phyloP scores from a whole-genome alignment of 345 rosid genomes.

The Dovyalis caffra region DNA sequence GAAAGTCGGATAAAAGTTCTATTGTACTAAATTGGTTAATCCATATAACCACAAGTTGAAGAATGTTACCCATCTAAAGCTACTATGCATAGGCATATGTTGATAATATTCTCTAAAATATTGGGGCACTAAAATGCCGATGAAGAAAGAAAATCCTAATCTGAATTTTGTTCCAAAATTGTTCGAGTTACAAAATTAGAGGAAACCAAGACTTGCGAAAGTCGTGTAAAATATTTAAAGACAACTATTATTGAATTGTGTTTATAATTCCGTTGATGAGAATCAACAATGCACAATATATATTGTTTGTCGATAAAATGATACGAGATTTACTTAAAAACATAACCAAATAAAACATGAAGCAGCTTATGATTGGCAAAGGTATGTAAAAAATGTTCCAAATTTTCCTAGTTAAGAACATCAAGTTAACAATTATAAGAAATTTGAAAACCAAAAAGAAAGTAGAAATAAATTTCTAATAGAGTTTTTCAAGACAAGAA shows the following conservation, averaged over 20 bases:
- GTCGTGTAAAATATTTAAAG: conserved; percentile 34
- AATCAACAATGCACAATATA: neutral
- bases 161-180: conserved; percentile 77
- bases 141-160: conserved; percentile 79
- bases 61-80: conserved; percentile 61
- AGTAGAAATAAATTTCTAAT: no score
- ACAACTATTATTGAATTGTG: neutral
- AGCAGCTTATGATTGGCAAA: conserved; percentile 70
- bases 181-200: conserved; percentile 87
- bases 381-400: conserved; percentile 90
- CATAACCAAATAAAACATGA: conserved; percentile 64
- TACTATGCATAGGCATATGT: conserved; percentile 56
- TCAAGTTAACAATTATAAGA: neutral
- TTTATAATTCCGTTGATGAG: no score
- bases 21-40: no score
- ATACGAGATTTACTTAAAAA: no score
- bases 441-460: neutral
- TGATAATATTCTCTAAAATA: conserved; percentile 82
- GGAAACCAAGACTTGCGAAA: conserved; percentile 68
- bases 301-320: no score
- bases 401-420: conserved; percentile 57
- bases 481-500: no score
- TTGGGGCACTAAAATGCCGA: conserved; percentile 81
- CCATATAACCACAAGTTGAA: neutral
- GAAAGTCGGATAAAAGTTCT: no score